Evolutionary conservation across 305 asterid genomes (phyloP).

Genomic region (Solanum aculeatissimum): DNA sequence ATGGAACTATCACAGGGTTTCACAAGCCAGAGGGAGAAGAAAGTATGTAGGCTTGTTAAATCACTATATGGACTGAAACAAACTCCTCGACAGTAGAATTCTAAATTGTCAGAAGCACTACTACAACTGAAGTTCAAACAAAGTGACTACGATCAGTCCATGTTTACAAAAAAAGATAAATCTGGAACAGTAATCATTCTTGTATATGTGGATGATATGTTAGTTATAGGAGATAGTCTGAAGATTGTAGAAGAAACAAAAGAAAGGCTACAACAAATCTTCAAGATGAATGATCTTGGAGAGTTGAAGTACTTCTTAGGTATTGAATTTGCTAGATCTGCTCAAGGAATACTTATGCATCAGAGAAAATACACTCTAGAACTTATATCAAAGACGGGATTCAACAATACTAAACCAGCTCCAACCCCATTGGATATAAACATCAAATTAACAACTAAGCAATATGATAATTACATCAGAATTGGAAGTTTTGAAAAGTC

Average conservation of each 20-base stretch:
- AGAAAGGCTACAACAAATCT: background rate
- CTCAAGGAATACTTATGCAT: background rate
- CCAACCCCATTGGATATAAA: background rate
- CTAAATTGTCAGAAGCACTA: background rate
- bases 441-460: background rate
- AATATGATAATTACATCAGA: too few relatives aligned
- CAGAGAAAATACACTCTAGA: background rate
- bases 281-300: background rate
- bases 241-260: background rate
- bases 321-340: background rate
- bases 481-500: too few relatives aligned
- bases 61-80: background rate
- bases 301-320: background rate
- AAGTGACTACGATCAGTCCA: background rate
- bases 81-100: background rate
- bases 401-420: background rate
- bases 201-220: background rate
- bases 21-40: background rate
- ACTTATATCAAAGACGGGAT: background rate
- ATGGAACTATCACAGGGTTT: background rate
- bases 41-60: background rate
- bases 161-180: background rate
- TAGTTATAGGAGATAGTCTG: background rate
- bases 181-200: background rate
- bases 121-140: background rate